A percentile compares a stretch with the other conserved stretches of the same genome.
These are phyloP conservation scores for Oryza punctata DNA, from an alignment of 176 grass and related monocot genomes.

Conservation along the genomic window DNA sequence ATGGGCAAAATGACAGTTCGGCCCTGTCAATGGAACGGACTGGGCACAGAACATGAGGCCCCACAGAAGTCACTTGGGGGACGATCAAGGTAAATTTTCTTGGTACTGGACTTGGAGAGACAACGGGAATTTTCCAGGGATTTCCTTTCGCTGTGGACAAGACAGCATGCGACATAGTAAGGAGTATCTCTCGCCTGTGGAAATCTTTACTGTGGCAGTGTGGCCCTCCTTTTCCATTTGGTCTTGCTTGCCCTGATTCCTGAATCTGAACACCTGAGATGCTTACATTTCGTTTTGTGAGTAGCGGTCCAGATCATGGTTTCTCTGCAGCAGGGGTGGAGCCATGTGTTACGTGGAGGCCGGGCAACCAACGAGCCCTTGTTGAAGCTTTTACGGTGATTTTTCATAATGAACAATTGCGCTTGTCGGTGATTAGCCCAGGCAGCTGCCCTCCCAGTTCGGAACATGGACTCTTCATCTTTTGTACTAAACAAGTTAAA, in stretches of 20 bases:
- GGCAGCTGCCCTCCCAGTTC: too few relatives aligned
- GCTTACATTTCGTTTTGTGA: neutral
- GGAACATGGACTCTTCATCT: too few relatives aligned
- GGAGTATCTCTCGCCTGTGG: slow-evolving; percentile 13
- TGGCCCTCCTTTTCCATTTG: neutral
- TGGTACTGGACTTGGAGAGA: slow-evolving; percentile 18
- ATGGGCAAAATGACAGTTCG: slow-evolving; percentile 36
- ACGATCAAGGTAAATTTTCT: slow-evolving; percentile 30
- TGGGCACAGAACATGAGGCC: neutral
- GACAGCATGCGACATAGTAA: slow-evolving; percentile 26
- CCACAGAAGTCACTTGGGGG: slow-evolving; percentile 24
- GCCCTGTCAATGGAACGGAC: neutral
- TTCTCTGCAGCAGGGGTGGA: neutral
- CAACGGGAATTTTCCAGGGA: slow-evolving; percentile 39
- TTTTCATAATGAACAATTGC: neutral
- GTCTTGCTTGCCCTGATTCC: neutral
- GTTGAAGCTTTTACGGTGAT: neutral
- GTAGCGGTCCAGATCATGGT: neutral
- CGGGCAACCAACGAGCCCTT: neutral
- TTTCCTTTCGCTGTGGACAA: slow-evolving; percentile 28
- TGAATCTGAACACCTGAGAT: neutral
- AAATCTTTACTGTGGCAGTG: neutral
- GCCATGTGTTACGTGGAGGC: neutral
- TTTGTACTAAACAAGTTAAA: too few relatives aligned
- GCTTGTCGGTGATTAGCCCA: neutral